Base-by-base conservation (phyloP, 2,329 filamentous ascomycete genomes). In the Fusarium praegraminearum region DNA sequence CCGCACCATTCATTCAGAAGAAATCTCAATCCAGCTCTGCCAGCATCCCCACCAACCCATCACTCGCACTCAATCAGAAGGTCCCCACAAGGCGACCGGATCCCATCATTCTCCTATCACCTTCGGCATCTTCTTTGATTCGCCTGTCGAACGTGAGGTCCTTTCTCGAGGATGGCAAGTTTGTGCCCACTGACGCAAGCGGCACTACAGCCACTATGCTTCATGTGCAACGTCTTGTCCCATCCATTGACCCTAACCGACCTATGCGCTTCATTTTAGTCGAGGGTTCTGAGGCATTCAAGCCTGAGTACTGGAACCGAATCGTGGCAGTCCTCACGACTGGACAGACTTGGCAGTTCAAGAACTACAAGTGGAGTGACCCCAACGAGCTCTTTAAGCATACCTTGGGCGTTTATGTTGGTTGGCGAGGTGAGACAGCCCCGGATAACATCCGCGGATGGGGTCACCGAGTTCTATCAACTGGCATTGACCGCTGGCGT, bases 311-410 rank as follows among this genome's bases (percentile, higher is more conserved):
- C 84, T 99, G 96, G 96, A 91, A 91, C 75, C 90, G 94, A 53
- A 92, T 99, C 9, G 96, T 98, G 3, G 96, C 93, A 15, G 94
- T 99, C 60, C 98, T 99, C 82, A 99, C 96, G 0, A 99, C 96
- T 0, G 96, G 96, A 35, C 96, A 99, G 82, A 90, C 91, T 12
- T 99, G 96, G 96, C 96, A 99, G 81, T 99, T 99, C 83, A 97
- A 98, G 82, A 92, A 90, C 72, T 99, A 99, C 87, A 97, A 97
- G 81, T 99, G 96, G 93, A 91, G 91, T 72, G 91, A 91, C 58
- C 93, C 96, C 0, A 87, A 90, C 16, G 96, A 98, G 76, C 85
- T 99, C 51, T 99, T 99, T 83, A 89, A 90, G 71, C 93, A 98
- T 76, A 92, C 93, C 3, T 85, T 93, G 16, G 96, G 96, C 58